Conservation (phyloP, 139 green algal genomes). For the Diplosphaera chodatii region DNA sequence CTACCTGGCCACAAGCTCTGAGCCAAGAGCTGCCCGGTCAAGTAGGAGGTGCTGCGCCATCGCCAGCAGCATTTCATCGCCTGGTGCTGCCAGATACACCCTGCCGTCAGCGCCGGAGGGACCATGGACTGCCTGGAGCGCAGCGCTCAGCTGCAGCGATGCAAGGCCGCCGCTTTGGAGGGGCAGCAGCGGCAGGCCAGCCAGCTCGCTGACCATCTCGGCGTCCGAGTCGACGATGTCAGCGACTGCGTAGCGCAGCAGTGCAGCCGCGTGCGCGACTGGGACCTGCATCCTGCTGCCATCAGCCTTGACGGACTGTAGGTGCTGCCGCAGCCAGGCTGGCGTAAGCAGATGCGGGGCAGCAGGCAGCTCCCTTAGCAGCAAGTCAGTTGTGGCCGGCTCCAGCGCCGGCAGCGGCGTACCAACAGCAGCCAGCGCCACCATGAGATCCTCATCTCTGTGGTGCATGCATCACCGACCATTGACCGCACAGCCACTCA, state of each 20-base stretch:
- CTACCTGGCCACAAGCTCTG: conserved; percentile 5
- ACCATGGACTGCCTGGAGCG: no score
- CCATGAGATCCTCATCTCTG: conserved; percentile 6
- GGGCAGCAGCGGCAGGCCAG: conserved; percentile 47
- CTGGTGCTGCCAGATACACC: conserved; percentile 8
- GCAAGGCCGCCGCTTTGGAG: conserved; percentile 29
- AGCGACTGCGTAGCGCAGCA: conserved; percentile 52
- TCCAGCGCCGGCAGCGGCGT: conserved; percentile 4
- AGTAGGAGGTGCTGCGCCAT: neutral
- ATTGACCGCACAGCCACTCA: no score
- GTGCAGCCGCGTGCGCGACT: conserved; percentile 7
- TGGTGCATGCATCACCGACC: neutral
- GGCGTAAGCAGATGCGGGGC: conserved; percentile 9
- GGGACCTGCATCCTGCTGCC: neutral
- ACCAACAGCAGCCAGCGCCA: conserved; percentile 3
- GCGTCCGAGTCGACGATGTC: conserved; percentile 38
- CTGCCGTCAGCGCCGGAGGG: neutral
- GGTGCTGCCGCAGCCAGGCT: neutral
- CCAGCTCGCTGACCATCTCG: conserved; percentile 25
- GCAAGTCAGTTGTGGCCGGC: neutral
- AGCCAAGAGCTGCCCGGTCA: conserved; percentile 6
- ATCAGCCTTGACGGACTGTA: neutral
- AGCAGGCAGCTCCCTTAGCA: conserved; percentile 7
- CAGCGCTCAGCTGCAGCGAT: neutral
- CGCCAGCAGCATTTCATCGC: conserved; percentile 6